Percentiles rank a stretch among this genome's conserved stretches.
These are phyloP conservation scores for Recurvomyces mirabilis DNA, from an alignment of 495 filamentous ascomycete species.

Conservation along the genomic window DNA sequence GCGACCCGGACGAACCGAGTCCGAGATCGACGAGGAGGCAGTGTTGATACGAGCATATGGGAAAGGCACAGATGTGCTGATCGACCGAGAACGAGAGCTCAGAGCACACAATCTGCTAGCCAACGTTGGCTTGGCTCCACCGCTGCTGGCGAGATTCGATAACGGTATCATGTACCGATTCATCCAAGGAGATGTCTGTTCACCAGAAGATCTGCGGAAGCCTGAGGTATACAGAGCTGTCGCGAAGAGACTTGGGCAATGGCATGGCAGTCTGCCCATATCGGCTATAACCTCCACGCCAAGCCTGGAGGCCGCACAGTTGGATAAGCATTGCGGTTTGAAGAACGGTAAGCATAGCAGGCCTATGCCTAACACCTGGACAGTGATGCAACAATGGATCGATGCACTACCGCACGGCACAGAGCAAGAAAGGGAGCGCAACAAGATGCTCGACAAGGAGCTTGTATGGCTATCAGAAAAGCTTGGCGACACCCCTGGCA, in stretches of 20 bases:
- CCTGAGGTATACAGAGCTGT: constrained; percentile 71
- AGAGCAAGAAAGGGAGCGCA: constrained; percentile 52
- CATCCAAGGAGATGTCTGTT: constrained; percentile 66
- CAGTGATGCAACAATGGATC: constrained; percentile 91
- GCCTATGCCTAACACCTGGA: constrained; percentile 70
- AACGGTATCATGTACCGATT: constrained; percentile 95
- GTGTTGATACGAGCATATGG: constrained; percentile 90
- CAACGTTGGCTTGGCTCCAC: constrained; percentile 67
- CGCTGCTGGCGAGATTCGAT: constrained; percentile 81
- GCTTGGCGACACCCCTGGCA: constrained; percentile 59
- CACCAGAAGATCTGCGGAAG: constrained; percentile 59
- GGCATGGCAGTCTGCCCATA: constrained; percentile 71
- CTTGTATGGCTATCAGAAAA: constrained; percentile 55
- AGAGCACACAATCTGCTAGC: constrained; percentile 64
- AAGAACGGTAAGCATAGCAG: constrained; percentile 17
- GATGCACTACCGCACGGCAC: constrained; percentile 65
- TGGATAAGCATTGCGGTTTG: constrained; percentile 5
- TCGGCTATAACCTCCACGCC: constrained; percentile 26
- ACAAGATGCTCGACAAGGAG: constrained; percentile 60
- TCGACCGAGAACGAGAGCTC: constrained; percentile 85
- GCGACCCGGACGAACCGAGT: constrained; percentile 60
- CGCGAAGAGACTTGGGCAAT: constrained; percentile 72
- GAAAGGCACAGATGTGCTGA: constrained; percentile 84
- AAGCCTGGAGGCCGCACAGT: constrained; percentile 1
- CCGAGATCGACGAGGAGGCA: constrained; percentile 73